Base-by-base conservation (phyloP, 805 yeast species). In the Suhomyces emberorum region DNA sequence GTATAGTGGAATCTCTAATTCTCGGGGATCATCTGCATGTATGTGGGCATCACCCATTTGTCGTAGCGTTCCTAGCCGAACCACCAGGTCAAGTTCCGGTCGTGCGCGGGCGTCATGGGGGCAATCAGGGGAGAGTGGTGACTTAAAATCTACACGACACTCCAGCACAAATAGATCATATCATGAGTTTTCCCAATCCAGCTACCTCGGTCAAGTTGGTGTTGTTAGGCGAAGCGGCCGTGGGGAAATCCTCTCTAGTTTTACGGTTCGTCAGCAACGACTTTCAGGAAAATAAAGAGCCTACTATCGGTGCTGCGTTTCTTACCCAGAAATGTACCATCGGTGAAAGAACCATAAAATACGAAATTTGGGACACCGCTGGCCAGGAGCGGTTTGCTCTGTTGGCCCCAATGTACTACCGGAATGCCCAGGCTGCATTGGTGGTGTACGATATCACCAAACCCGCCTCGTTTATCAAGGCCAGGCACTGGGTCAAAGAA, bases 261-360 rank as follows among this genome's bases (percentile, higher is more conserved):
- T 72, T 91, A 47, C 74, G 98, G 48, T 91, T 91, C 62, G 98
- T 91, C 28, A 81, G 88, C 46, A 88, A 91, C 61, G 97, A 91
- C 55, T 91, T 91, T 63, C 96, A 93, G 60, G 98, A 89, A 60
- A 89, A 91, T 63, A 89, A 91, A 57, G 98, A 91, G 54, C 97
- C 97, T 15, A 91, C 98, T 2, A 91, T 91, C 49, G 98, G 98
- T 11, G 98, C 98, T 4, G 98, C 98, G 3, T 91, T 91, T 56
- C 69, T 91, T 39, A 91, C 98, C 25, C 98, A 91, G 59, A 79
- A 95, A 54, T 89, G 96, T 55, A 79, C 86, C 15, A 82, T 93
- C 54, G 85, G 93, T 33, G 83, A 81, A 42, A 76, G 83, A 53
- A 85, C 93, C 7, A 86, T 91, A 55, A 91, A 93, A 61, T 88